Conservation (phyloP, 1,284 basidiomycete genomes). For the Taiwanofungus camphoratus region DNA sequence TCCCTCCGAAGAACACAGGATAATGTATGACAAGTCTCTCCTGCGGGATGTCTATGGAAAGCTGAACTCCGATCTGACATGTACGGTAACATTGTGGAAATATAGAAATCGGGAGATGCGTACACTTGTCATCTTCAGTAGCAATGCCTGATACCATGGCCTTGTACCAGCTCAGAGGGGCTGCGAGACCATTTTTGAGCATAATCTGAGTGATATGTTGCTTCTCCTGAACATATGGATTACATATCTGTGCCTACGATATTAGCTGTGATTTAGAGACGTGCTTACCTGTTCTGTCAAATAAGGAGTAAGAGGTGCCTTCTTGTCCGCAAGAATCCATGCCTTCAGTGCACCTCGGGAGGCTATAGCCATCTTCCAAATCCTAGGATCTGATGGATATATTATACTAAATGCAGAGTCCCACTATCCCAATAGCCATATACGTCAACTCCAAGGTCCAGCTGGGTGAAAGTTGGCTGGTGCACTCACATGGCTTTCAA, state of each 20-base stretch:
- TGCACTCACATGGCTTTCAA: conserved; percentile 23
- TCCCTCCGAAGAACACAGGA: neutral
- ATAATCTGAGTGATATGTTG: conserved; percentile 14
- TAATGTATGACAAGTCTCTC: neutral
- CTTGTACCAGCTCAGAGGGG: conserved; percentile 26
- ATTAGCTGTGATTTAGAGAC: neutral
- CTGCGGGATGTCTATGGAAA: neutral
- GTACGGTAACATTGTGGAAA: too few relatives aligned
- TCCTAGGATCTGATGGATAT: conserved; percentile 22
- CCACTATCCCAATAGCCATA: conserved; percentile 12
- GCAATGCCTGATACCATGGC: conserved; percentile 18
- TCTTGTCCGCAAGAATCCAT: conserved; percentile 23
- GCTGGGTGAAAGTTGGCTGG: too few relatives aligned
- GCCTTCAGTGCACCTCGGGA: conserved; percentile 21
- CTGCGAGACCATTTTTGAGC: conserved; percentile 18
- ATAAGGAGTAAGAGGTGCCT: conserved; percentile 16
- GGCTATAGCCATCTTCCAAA: conserved; percentile 24
- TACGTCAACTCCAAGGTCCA: neutral
- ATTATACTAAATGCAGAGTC: conserved; percentile 28
- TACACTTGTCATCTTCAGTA: conserved; percentile 23
- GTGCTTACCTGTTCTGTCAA: conserved; percentile 16
- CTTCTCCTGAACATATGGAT: conserved; percentile 10
- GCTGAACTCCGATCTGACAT: too few relatives aligned
- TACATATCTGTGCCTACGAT: neutral
- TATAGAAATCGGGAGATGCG: neutral